Base-by-base conservation (phyloP, 2,329 filamentous ascomycete species). In the Exophiala calicioides region DNA sequence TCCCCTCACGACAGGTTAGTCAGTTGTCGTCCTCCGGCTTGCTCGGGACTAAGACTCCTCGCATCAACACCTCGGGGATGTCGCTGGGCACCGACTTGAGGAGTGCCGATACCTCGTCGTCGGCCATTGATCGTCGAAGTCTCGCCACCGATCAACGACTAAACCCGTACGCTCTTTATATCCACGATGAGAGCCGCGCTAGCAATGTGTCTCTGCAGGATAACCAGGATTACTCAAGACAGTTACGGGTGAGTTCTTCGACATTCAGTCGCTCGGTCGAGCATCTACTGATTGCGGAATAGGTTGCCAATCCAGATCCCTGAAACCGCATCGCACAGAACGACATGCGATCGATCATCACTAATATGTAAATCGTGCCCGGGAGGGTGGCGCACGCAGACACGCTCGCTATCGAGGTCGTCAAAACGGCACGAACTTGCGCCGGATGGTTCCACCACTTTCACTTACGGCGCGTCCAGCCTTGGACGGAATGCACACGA, bases 181-280 rank as follows among this genome's bases (percentile, higher is more conserved):
- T 69, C 53, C 62, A 64, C 10, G 63, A 69, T 39, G 69, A 68
- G 43, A 58, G 63, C 37, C 69, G 69, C 24, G 60, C 66, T 33
- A 73, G 70, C 57, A 70, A 67, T 48, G 61, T 72, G 13, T 74
- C 71, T 13, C 65, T 74, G 15, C 70, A 72, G 50, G 71, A 74
- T 50, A 68, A 73, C 45, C 68, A 72, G 57, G 71, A 74, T 53
- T 74, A 74, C 58, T 72, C 71, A 24, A 64, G 71, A 19, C 70
- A 56, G 38, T 42, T 60, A 34, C 46, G 55, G 42, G 58, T 60
- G 38, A 37, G 55, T 45, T 1, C 3, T 16, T 3, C 26, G 43
- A 29, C n/a, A 19, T 18, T 15, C 12, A 5, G 12, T 30, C 35
- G 18, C 34, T 9, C 13, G 3, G 3, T 37, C 10, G 26, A 38